A percentile compares a stretch with the other conserved stretches of the same genome.
Conservation (phyloP, 2,329 filamentous ascomycete species). For the Ophiostoma australiae region DNA sequence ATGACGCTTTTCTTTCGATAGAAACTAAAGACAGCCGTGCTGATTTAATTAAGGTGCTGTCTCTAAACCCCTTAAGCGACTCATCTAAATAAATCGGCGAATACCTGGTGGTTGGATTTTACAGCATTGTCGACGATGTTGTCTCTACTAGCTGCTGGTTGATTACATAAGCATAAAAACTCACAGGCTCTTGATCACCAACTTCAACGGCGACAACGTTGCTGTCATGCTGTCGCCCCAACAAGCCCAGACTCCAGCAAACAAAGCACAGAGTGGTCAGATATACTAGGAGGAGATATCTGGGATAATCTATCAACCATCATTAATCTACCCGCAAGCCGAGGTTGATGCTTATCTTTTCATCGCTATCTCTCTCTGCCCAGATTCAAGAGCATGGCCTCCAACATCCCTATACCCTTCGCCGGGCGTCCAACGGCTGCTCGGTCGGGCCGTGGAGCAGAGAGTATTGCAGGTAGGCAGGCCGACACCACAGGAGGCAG, state of each 20-base stretch:
- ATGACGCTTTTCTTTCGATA: too few species aligned
- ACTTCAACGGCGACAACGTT: background rate
- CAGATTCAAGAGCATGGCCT: background rate
- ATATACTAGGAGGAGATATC: background rate
- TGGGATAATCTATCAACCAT: background rate
- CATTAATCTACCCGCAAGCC: background rate
- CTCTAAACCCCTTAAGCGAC: too few species aligned
- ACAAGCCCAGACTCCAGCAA: background rate
- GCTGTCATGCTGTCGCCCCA: background rate
- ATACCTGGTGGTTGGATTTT: background rate
- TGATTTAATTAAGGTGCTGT: too few species aligned
- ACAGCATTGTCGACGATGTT: background rate
- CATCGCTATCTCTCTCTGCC: background rate
- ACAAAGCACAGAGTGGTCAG: background rate
- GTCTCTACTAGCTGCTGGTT: background rate
- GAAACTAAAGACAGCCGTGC: too few species aligned
- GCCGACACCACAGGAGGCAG: background rate
- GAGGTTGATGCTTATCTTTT: background rate
- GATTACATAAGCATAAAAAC: conserved; percentile 9
- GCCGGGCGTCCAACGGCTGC: background rate
- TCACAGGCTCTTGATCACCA: background rate
- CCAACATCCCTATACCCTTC: background rate
- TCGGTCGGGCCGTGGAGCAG: background rate
- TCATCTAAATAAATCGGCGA: too few species aligned
- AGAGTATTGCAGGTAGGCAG: background rate